Evolutionary conservation across 78 protist genomes (phyloP).

Genomic region (Dictyostelium brefeldianum): DNA sequence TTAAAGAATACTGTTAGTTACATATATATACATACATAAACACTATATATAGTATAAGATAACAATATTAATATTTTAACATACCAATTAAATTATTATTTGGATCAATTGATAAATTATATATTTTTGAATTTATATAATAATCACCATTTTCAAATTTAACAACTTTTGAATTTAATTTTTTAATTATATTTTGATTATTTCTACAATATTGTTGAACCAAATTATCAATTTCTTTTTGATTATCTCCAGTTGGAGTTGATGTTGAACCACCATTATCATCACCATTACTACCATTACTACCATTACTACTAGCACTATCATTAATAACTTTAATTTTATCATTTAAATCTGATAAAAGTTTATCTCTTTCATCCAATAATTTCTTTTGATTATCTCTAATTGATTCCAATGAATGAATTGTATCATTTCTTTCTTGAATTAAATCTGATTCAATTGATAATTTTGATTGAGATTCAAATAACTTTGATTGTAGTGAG

Average conservation of each 20-base stretch:
- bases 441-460: background rate
- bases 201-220: background rate
- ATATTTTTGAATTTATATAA: background rate
- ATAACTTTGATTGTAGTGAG: background rate
- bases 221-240: background rate
- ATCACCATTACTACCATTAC: too few relatives aligned
- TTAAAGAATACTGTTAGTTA: too few relatives aligned
- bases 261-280: background rate
- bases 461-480: too few relatives aligned
- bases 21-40: too few relatives aligned
- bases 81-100: slow-evolving; percentile 5
- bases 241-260: background rate
- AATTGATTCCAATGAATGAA: background rate
- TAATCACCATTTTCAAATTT: slow-evolving; percentile 23
- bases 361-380: slow-evolving; percentile 1
- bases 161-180: background rate
- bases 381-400: background rate
- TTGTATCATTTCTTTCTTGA: background rate
- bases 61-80: background rate
- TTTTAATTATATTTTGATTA: background rate
- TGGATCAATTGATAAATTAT: background rate
- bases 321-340: background rate
- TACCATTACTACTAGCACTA: too few relatives aligned
- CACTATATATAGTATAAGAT: too few relatives aligned
- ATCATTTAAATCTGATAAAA: background rate